Evolutionary conservation across 139 green algal species (phyloP).

Genomic region (Asterochloris sp.): DNA sequence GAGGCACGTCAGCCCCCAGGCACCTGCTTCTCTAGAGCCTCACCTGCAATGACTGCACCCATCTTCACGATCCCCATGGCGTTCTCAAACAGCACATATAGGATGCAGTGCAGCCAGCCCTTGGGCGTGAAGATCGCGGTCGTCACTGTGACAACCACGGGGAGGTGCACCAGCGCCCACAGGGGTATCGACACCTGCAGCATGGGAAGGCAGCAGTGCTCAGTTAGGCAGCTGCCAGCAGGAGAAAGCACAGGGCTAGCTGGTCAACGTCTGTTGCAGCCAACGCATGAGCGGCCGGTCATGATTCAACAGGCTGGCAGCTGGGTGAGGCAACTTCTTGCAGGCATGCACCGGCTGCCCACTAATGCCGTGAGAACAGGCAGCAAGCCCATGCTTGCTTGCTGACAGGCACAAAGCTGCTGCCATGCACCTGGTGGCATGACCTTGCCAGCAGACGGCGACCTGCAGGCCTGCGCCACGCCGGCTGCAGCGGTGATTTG

Average conservation of each 20-base stretch:
- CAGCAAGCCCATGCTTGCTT: no score
- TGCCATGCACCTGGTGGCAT: no score
- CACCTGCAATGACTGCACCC: conserved; percentile 65
- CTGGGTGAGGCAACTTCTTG: not conserved
- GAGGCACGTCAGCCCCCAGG: not conserved
- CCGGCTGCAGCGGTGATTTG: no score
- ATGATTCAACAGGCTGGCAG: not conserved
- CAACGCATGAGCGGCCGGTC: not conserved
- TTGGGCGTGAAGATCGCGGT: conserved; percentile 72
- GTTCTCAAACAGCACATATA: conserved; percentile 91
- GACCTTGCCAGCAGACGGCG: no score
- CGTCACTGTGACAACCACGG: conserved; percentile 69
- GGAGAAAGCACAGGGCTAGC: no score
- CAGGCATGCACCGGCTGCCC: no score
- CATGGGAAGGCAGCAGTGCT: no score
- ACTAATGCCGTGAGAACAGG: no score
- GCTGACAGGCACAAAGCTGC: no score
- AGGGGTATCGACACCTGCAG: conserved; percentile 64
- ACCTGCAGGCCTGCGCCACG: no score
- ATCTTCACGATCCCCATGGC: conserved; percentile 85
- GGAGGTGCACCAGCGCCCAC: conserved; percentile 81
- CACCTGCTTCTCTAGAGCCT: not conserved
- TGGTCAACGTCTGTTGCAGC: not conserved
- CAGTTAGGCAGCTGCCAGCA: no score
- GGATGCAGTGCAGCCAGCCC: conserved; percentile 59